phyloP scores from a whole-genome alignment of 768 basidiomycete genomes.

The Trametes cingulata region DNA sequence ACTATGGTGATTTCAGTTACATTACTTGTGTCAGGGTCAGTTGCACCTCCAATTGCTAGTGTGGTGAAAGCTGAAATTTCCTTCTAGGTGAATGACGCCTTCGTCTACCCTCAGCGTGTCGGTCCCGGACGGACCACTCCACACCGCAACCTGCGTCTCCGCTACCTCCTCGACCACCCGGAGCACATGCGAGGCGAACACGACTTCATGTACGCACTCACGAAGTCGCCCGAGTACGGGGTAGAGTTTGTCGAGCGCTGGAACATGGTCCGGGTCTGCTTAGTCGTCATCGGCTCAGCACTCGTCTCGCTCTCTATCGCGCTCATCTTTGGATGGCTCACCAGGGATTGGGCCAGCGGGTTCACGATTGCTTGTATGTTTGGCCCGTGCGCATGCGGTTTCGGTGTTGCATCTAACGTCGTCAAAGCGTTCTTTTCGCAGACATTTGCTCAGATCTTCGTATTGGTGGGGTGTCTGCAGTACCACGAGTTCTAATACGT shows the following conservation, averaged over 20 bases:
- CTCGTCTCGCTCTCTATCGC: constrained; percentile 4
- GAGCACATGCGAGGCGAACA: constrained; percentile 7
- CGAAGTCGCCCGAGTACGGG: constrained; percentile 3
- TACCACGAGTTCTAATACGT: neutral
- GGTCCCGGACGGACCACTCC: neutral
- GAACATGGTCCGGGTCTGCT: constrained; percentile 7
- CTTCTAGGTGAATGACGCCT: neutral
- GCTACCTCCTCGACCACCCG: constrained; percentile 16
- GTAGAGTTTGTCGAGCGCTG: constrained; percentile 24
- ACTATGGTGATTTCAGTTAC: neutral
- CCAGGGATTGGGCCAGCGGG: constrained; percentile 10
- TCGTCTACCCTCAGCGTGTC: constrained; percentile 10
- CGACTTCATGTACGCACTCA: constrained; percentile 17
- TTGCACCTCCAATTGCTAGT: neutral
- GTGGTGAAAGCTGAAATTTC: neutral
- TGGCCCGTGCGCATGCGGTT: neutral
- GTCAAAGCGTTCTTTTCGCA: constrained; percentile 8
- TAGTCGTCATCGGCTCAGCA: constrained; percentile 8
- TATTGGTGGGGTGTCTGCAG: neutral
- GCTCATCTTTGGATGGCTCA: neutral
- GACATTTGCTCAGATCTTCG: constrained; percentile 1
- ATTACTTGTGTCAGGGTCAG: neutral
- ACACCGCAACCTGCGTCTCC: constrained; percentile 13
- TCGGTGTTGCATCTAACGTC: neutral
- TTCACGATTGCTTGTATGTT: constrained; percentile 20